Base-by-base conservation (phyloP, 305 asterid species). In the Galium porrigens region DNA sequence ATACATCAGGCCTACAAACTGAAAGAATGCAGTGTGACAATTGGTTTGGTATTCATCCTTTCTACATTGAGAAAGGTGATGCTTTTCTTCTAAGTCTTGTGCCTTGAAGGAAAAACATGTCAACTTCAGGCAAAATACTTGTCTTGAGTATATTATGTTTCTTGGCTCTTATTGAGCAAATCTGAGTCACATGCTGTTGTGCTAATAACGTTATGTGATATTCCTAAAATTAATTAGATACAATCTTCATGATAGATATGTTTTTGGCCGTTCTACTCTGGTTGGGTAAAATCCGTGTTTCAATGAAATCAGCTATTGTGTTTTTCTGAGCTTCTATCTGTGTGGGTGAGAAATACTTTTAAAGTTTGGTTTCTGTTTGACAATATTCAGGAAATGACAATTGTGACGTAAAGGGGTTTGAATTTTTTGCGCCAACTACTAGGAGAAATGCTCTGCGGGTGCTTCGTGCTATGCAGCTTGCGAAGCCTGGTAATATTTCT, bases 401-500 rank as follows among this genome's bases (percentile, higher is more conserved):
- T 66, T 58, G 69, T 70, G 77, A 54, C 64, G 79, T 72, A 6
- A 80, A 83, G 51, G 89, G 87, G 30, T 94, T 87, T 79, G 90
- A 87, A 73, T 86, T 94, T 68, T 72, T 72, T 65, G 97, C 99
- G 60, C 99, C 97, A 46, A 94, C 99, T 46, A 90, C 99, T 68
- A 79, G 83, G 42, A 80, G 87, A 79, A 94, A 94, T 84, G 82
- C 94, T 54, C 75, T 81, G 83, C 82, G 96, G 73, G 92, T 94
- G 70, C 84, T 94, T 74, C 99, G 99, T 76, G 99, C 99, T 48
- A 86, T 90, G 97, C 99, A 94, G 83, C 94, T 94, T 74, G 76
- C 83, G 54, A 94, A 83, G 80, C 99, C 99, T 73, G 97, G 99
- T 94, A 89, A 27, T 63, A 56, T 66, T 71, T 65, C 73, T 39